Evolutionary conservation across 108 stramenopile species (phyloP).

Genomic region (Nannochloropsis salina): DNA sequence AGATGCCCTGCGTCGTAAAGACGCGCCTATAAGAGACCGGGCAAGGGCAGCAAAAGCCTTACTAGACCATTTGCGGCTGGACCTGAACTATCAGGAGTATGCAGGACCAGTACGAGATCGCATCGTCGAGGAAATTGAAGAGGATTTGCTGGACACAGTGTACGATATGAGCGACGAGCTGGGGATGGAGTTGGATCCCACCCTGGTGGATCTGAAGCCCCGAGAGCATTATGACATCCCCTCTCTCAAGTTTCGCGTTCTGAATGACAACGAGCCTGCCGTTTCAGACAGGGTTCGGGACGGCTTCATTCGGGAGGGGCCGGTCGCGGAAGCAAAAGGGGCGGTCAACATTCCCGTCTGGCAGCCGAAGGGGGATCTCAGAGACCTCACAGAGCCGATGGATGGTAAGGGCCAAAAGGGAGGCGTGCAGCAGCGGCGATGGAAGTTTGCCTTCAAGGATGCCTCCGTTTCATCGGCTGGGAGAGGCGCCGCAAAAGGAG

Average conservation of each 20-base stretch:
- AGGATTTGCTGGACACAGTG: background rate
- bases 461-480: background rate
- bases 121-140: slow-evolving; percentile 12
- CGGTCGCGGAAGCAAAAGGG: background rate
- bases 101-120: background rate
- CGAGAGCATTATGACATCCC: slow-evolving; percentile 11
- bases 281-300: background rate
- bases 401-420: background rate
- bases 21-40: background rate
- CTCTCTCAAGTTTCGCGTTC: background rate
- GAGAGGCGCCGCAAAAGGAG: background rate
- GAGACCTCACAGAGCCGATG: background rate
- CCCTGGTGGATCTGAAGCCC: background rate
- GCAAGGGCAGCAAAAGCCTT: background rate
- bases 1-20: background rate
- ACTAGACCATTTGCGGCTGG: background rate
- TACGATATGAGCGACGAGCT: background rate
- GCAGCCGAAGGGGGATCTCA: background rate
- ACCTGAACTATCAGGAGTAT: background rate
- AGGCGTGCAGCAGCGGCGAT: slow-evolving; percentile 10
- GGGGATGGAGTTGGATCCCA: background rate
- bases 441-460: background rate
- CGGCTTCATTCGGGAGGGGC: background rate
- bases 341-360: background rate
- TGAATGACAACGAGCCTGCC: background rate